Percentiles rank a stretch among this genome's conserved stretches.
These are phyloP conservation scores for Cryptococcus maquisensis DNA, from an alignment of 1,284 basidiomycete species.

Conservation along the genomic window DNA sequence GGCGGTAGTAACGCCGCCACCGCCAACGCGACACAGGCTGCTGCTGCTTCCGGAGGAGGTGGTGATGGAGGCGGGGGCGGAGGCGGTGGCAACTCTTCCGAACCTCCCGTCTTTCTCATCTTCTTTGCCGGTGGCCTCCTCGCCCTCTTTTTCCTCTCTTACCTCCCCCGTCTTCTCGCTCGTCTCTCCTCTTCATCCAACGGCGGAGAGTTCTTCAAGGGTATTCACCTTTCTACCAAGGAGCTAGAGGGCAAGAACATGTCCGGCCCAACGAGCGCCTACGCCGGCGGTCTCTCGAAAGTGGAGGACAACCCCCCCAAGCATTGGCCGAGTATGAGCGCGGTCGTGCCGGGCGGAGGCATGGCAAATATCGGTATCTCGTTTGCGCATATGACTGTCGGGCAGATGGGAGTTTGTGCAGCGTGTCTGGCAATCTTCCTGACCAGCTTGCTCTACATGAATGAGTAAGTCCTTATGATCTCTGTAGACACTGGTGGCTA, in stretches of 20 bases:
- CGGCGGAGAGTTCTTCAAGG: background rate
- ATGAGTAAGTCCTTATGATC: background rate
- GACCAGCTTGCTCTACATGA: slow-evolving; percentile 5
- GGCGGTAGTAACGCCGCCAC: background rate
- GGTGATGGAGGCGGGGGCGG: background rate
- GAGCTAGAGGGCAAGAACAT: background rate
- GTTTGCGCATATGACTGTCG: background rate
- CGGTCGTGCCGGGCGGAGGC: background rate
- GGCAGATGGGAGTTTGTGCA: slow-evolving; percentile 3
- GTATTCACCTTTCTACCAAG: background rate
- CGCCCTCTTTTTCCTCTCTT: background rate
- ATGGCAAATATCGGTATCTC: background rate
- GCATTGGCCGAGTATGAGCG: slow-evolving; percentile 1
- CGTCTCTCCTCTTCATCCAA: background rate
- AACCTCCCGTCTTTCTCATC: background rate
- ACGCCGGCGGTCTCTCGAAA: background rate
- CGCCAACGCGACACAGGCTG: background rate
- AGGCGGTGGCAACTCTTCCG: background rate
- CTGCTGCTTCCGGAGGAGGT: background rate
- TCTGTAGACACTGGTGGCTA: background rate
- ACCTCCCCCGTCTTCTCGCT: background rate
- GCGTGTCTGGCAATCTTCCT: background rate
- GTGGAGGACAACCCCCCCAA: background rate
- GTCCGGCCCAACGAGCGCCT: background rate
- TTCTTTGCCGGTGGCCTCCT: background rate